Evolutionary conservation across 164 flowering plant species (phyloP), one percentile per base, ranked within the genome.

Genomic region (Piper longum): DNA sequence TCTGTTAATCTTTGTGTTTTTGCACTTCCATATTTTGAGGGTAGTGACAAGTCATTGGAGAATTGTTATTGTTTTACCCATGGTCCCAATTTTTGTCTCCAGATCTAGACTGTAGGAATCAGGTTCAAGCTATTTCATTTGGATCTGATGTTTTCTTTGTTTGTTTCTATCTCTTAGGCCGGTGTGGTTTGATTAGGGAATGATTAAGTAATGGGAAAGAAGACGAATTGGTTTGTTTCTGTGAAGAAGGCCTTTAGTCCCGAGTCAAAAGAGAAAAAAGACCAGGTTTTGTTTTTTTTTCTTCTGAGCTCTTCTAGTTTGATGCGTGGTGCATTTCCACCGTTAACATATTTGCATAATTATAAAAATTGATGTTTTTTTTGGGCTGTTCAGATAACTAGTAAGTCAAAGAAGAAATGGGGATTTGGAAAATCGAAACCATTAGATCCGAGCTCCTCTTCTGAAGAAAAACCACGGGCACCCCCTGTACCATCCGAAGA

Each of bases 221-320:
- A 81, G 77, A 84, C 87, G 69, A 75, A 71, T 62, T 93, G 97
- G 96, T 82, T 88, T 70, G 73, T 81, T 75, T 85, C 90, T 36
- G 87, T 93, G 61, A 89, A 82, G 82, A 93, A 80, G 72, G 98
- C 85, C 58, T 70, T 92, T 57, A 82, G 82, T 64, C 82, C 88
- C 65, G 83, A 82, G 43, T 64, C 90, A 45, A 89, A 84, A 66
- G 84, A 73, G 67, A 85, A 82, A 86, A 72, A 64, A 60, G 73
- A 62, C 6, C 60, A 63, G 69, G 73, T 71, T 61, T 14, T 8
- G 13, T 69, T n/a, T 48, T 51, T 69, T 76, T 72, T 59, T 41
- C 40, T 65, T 51, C 14, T 52, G 59, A 39, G 45, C 8, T 56
- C 8, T 56, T 16, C 36, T 26, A 26, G 36, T 26, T 26, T 26